These are phyloP conservation scores for Xylariaceae sp. DNA, from an alignment of 2,329 filamentous ascomycete genomes.

Conservation along the genomic window DNA sequence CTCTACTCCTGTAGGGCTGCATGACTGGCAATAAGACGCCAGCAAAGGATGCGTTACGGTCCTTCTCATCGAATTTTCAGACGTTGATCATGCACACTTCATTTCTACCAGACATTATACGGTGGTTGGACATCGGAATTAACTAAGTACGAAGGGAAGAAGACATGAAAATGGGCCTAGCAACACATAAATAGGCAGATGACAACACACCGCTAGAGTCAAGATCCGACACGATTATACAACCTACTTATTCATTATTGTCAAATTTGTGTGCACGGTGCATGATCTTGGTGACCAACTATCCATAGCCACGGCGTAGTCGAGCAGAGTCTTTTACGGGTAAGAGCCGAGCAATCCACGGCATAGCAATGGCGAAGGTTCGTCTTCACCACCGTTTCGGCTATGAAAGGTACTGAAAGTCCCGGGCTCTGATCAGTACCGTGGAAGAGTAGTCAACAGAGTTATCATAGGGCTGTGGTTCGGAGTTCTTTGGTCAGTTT, in stretches of 20 bases:
- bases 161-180: background rate
- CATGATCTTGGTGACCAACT: background rate
- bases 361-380: background rate
- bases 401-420: background rate
- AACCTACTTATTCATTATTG: background rate
- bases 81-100: constrained; percentile 1
- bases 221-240: background rate
- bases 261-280: background rate
- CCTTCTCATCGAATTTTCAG: constrained; percentile 7
- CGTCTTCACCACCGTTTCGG: background rate
- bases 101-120: background rate
- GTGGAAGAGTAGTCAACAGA: background rate
- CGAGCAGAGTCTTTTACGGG: background rate
- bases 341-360: background rate
- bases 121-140: constrained; percentile 6
- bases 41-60: constrained; percentile 1
- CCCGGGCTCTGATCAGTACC: background rate
- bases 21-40: constrained; percentile 2
- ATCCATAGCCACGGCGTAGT: background rate
- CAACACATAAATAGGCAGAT: constrained; percentile 5
- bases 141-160: constrained; percentile 1
- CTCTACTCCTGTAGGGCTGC: background rate
- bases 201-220: background rate
- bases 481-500: background rate
- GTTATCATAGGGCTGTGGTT: background rate